phyloP scores from a whole-genome alignment of 805 yeast genomes.

The Saccharomyces cerevisiae region DNA sequence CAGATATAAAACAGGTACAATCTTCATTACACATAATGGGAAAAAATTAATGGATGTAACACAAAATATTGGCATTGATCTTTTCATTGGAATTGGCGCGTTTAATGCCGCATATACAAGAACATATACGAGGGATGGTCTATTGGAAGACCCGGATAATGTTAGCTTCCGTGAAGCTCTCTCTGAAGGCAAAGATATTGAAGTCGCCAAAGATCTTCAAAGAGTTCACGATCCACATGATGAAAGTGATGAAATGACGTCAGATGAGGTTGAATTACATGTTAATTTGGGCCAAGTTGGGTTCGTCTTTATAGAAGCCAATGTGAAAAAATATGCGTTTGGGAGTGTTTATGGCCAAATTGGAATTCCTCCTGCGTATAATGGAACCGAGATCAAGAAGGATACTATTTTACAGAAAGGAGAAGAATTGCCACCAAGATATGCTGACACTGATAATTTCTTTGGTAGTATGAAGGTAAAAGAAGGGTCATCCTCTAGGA shows the following conservation, averaged over 20 bases:
- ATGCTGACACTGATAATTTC: constrained; percentile 53
- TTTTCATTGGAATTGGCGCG: constrained; percentile 35
- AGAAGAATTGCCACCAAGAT: constrained; percentile 63
- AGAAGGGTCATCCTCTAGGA: constrained; percentile 26
- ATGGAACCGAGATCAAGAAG: constrained; percentile 32
- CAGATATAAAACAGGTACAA: constrained; percentile 68
- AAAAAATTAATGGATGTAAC: constrained; percentile 76
- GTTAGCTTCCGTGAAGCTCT: constrained; percentile 21
- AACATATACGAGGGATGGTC: constrained; percentile 30
- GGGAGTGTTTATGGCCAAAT: constrained; percentile 38
- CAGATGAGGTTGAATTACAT: constrained; percentile 37
- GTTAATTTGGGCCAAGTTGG: constrained; percentile 74
- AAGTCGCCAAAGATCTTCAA: constrained; percentile 18
- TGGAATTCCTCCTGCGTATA: constrained; percentile 39
- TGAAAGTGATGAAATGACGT: constrained; percentile 12
- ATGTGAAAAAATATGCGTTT: constrained; percentile 79
- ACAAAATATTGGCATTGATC: constrained; percentile 48
- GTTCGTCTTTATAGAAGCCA: constrained; percentile 72
- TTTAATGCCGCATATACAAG: constrained; percentile 33
- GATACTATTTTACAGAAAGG: constrained; percentile 63
- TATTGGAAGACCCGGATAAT: constrained; percentile 31
- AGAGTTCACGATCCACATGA: constrained; percentile 17
- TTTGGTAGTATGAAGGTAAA: constrained; percentile 32
- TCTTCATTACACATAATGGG: constrained; percentile 92
- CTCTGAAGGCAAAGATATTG: constrained; percentile 18